Evolutionary conservation across 2,329 filamentous ascomycete species (phyloP).

Genomic region (Alternaria sp.): DNA sequence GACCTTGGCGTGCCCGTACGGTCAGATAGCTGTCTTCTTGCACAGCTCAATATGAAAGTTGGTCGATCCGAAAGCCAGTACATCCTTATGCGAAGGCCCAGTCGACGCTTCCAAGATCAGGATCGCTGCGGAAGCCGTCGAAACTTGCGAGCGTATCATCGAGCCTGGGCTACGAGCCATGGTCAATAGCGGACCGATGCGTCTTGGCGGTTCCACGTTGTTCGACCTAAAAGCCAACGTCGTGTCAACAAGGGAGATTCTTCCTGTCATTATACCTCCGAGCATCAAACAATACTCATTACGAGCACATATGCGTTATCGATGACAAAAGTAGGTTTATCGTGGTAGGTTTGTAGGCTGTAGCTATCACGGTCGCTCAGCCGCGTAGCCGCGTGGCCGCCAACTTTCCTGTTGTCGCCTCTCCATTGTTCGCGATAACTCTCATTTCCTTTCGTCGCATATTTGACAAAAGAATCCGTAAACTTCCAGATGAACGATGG

Average conservation of each 20-base stretch:
- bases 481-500: not conserved
- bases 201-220: not conserved
- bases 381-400: not conserved
- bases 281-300: not conserved
- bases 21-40: too few species aligned
- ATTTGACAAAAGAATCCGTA: rapidly evolving
- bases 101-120: not conserved
- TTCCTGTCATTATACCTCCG: not conserved
- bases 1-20: too few species aligned
- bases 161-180: not conserved
- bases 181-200: not conserved
- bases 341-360: not conserved
- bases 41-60: too few species aligned
- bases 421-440: not conserved
- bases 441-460: not conserved
- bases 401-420: not conserved
- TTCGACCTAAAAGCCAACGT: not conserved
- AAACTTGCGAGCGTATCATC: not conserved
- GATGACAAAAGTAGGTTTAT: too few species aligned
- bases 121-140: not conserved
- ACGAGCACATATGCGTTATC: too few species aligned
- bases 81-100: too few species aligned
- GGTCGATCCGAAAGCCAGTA: too few species aligned
- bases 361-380: not conserved
- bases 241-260: not conserved